Evolutionary conservation across 192 early-diverging fungal genomes (phyloP).

Genomic region (Linnemannia exigua): DNA sequence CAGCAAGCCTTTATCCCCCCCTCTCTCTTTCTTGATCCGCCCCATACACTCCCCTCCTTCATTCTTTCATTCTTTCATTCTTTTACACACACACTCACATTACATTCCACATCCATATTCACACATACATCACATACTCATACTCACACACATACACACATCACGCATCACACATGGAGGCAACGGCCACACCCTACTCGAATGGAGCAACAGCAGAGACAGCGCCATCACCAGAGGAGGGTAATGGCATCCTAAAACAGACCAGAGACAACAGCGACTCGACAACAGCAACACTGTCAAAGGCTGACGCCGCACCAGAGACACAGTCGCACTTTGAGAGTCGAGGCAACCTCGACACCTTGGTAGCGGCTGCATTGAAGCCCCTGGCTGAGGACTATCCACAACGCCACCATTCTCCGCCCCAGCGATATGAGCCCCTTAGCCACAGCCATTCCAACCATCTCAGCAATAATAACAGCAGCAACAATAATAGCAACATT

Average conservation of each 20-base stretch:
- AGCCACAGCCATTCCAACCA: neutral
- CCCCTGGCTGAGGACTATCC: constrained; percentile 10
- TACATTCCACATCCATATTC: neutral
- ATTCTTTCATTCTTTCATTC: no score
- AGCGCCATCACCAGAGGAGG: neutral
- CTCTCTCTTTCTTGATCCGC: neutral
- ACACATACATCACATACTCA: neutral
- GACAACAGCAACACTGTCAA: neutral
- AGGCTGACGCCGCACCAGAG: neutral
- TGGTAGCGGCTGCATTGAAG: constrained; percentile 49
- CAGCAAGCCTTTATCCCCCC: neutral
- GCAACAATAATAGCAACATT: neutral
- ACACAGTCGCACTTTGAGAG: constrained; percentile 15
- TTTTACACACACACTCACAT: neutral
- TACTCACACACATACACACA: neutral
- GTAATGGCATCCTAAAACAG: neutral
- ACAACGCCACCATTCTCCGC: constrained; percentile 14
- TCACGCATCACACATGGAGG: neutral
- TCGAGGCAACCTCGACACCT: constrained; percentile 35
- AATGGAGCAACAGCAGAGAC: neutral
- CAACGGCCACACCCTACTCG: neutral
- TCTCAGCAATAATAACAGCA: constrained; percentile 13
- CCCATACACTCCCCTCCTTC: no score
- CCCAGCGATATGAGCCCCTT: constrained; percentile 1
- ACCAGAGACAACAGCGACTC: neutral